Evolutionary conservation across 345 rosid genomes (phyloP).

Genomic region (Sisymbrium irio): DNA sequence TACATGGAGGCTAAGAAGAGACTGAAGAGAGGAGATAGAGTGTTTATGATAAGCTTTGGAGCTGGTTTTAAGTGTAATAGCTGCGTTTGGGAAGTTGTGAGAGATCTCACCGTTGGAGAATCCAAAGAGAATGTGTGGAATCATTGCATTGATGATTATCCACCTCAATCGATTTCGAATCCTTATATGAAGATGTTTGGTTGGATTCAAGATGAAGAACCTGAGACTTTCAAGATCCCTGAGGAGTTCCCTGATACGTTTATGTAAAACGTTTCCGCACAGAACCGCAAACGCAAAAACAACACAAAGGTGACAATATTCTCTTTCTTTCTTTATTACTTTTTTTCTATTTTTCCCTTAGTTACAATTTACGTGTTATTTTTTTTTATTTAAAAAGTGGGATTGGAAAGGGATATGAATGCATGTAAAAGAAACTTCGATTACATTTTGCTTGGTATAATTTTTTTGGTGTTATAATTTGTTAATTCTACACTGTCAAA

Average conservation of each 20-base stretch:
- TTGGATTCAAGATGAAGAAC: conserved; percentile 84
- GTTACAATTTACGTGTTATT: conserved; percentile 2
- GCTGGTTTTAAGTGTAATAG: conserved; percentile 69
- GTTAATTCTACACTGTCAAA: conserved; percentile 14
- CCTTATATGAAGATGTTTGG: conserved; percentile 87
- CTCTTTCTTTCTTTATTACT: not conserved
- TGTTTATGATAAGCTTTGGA: conserved; percentile 63
- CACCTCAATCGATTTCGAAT: conserved; percentile 62
- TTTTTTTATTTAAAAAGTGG: not conserved
- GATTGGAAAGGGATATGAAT: conserved; percentile 13
- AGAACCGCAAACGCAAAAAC: conserved; percentile 21
- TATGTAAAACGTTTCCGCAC: conserved; percentile 32
- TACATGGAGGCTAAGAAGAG: conserved; percentile 93
- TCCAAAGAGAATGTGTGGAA: conserved; percentile 62
- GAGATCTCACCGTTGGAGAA: conserved; percentile 37
- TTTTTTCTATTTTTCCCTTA: not conserved
- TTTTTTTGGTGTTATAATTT: conserved; percentile 18
- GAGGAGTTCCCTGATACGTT: conserved; percentile 39
- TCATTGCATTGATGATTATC: conserved; percentile 67
- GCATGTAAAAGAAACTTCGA: conserved; percentile 19
- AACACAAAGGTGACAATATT: conserved; percentile 30
- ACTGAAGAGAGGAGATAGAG: conserved; percentile 65
- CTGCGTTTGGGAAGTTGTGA: conserved; percentile 63
- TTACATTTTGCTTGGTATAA: conserved; percentile 2
- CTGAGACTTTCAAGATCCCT: conserved; percentile 57